Evolutionary conservation across 2,329 filamentous ascomycete genomes (phyloP).

Genomic region (Escovopsis sp.): DNA sequence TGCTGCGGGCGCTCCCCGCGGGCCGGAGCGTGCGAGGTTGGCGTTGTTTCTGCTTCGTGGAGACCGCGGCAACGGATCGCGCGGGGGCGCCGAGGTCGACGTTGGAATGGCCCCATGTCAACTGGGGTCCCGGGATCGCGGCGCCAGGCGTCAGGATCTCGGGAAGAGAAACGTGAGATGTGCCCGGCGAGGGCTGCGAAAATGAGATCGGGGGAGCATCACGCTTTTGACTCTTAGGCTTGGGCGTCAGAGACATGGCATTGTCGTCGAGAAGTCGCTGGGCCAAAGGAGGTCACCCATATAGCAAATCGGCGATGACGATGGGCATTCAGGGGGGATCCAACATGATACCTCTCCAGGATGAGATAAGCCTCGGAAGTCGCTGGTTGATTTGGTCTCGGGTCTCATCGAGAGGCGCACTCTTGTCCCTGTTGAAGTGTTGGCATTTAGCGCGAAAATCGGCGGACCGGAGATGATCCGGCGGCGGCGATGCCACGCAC

Average conservation of each 20-base stretch:
- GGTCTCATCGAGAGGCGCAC: background rate
- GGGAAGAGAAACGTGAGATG: conserved; percentile 51
- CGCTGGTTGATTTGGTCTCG: background rate
- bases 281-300: background rate
- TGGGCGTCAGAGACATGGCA: conserved; percentile 14
- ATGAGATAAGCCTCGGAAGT: background rate
- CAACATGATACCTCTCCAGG: too few relatives aligned
- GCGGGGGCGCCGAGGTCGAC: conserved; percentile 25
- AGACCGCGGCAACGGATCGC: conserved; percentile 17
- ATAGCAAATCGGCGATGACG: too few relatives aligned
- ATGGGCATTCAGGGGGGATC: too few relatives aligned
- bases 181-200: conserved; percentile 65
- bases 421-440: background rate
- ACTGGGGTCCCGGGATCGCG: conserved; percentile 17
- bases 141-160: conserved; percentile 26
- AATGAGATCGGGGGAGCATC: conserved; percentile 62
- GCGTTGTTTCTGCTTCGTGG: conserved; percentile 14
- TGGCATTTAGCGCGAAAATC: background rate
- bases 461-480: conserved; percentile 4
- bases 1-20: conserved; percentile 37
- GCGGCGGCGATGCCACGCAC: background rate
- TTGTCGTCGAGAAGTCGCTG: background rate
- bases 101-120: conserved; percentile 15
- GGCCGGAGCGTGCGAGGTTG: conserved; percentile 22
- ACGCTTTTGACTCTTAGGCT: conserved; percentile 31